Evolutionary conservation across 176 grass and related monocot species (phyloP).

Genomic region (Saccharum officinarum): DNA sequence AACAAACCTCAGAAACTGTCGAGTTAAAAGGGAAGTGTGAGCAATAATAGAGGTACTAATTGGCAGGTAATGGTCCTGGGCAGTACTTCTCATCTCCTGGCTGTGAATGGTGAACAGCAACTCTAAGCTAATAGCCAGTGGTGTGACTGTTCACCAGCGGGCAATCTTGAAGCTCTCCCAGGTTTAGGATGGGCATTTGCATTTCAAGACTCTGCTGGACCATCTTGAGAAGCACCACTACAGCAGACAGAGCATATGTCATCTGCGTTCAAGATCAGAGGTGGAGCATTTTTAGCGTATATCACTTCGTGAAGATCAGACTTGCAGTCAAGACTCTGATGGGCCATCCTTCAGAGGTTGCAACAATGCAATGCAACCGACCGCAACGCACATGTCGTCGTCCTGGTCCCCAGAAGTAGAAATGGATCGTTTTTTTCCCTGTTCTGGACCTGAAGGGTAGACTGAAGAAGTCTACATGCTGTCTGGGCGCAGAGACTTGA

Average conservation of each 20-base stretch:
- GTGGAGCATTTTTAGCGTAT: background rate
- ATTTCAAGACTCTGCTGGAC: background rate
- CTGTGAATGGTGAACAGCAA: background rate
- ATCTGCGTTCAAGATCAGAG: background rate
- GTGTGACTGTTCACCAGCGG: background rate
- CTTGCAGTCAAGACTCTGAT: background rate
- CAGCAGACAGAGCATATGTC: background rate
- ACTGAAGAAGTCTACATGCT: background rate
- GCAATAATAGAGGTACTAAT: background rate
- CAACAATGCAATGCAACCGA: background rate
- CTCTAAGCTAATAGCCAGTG: background rate
- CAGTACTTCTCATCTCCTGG: background rate
- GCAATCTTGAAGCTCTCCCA: background rate
- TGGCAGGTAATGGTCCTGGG: background rate
- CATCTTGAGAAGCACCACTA: background rate
- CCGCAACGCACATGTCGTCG: background rate
- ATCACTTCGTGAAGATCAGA: background rate
- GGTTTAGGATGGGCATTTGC: background rate
- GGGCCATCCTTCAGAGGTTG: background rate
- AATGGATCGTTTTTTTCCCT: background rate
- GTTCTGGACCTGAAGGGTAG: background rate
- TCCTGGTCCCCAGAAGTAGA: background rate
- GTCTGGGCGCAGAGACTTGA: background rate
- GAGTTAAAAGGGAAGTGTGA: background rate
- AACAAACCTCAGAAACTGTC: conserved; percentile 4